Base-by-base conservation (phyloP, 106 monocot species). In the Dendrobium officinale region DNA sequence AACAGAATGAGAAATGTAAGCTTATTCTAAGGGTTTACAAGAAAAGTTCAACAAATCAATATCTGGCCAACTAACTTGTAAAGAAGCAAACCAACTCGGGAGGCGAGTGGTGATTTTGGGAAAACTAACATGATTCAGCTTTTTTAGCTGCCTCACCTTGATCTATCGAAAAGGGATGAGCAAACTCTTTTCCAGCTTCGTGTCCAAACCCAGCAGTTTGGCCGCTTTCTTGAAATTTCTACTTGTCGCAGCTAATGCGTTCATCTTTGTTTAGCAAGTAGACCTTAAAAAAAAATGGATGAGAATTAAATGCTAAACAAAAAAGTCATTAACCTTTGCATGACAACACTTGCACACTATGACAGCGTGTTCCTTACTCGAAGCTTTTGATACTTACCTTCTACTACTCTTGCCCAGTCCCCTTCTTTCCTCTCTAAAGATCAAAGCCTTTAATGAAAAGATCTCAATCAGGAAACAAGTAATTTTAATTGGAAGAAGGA, bases 131-230 rank as follows among this genome's bases (percentile, higher is more conserved):
- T 37, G 15, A 70, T 70, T 70, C 70, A 70, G 13, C 33, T 1
- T 70, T 70, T 13, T 13, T 74, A 22, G 43, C 22, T 42, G 19
- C 20, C 74, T 74, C 43, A 90, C 95, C 95, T 95, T 95, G 86
- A 95, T 95, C 66, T 95, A 92, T 76, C 95, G 90, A 81, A 95
- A 95, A 13, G 95, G 95, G 77, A 95, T 95, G 15, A 95, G 85
- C 75, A 95, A 82, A 75, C 92, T 90, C 84, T 87, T 90, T 80
- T 92, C 92, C 31, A 95, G 73, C 81, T 90, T 95, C 4, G 92
- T 79, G 67, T 95, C 95, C 81, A 95, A 49, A 13, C 88, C 92
- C 72, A 95, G 89, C 49, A 95, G 87, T 84, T 87, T 92, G 43
- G 92, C 92, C 15, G 95, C 95, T 54, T 86, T 87, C 81, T 87